Evolutionary conservation across 495 filamentous ascomycete species (phyloP).

Genomic region (Neurospora sp.): DNA sequence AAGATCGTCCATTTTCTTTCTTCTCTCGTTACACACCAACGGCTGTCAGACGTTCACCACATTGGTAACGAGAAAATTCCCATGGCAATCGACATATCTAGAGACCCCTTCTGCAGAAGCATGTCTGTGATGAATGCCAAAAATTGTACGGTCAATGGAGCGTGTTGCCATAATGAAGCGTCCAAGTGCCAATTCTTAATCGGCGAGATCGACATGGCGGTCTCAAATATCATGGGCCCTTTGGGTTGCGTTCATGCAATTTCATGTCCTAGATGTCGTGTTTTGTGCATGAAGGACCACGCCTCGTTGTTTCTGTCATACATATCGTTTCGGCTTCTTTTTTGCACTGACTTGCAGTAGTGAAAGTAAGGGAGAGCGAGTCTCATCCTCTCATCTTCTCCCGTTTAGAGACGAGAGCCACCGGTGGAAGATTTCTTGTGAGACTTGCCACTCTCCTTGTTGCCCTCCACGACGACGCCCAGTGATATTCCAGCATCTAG

Average conservation of each 20-base stretch:
- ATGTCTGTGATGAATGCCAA: neutral
- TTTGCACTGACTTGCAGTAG: neutral
- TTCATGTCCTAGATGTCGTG: neutral
- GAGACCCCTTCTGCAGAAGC: neutral
- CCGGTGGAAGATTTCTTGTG: neutral
- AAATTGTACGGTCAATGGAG: neutral
- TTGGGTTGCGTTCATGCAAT: neutral
- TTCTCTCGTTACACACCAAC: neutral
- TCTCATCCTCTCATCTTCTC: neutral
- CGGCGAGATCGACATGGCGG: neutral
- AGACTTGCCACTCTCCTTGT: neutral
- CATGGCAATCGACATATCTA: neutral
- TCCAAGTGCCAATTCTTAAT: neutral
- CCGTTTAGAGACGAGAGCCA: neutral
- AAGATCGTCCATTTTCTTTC: neutral
- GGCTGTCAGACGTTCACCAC: neutral
- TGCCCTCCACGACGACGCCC: conserved; percentile 25
- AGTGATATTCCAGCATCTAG: conserved; percentile 24
- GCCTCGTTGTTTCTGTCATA: neutral
- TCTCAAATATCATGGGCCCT: neutral
- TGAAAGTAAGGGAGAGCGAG: neutral
- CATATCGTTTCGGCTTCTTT: neutral
- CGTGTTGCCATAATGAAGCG: neutral
- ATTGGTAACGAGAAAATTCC: neutral
- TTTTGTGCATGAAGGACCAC: neutral